Base-by-base conservation (phyloP, 371 early-diverging fungal genomes). In the Actinomortierella wolfii region DNA sequence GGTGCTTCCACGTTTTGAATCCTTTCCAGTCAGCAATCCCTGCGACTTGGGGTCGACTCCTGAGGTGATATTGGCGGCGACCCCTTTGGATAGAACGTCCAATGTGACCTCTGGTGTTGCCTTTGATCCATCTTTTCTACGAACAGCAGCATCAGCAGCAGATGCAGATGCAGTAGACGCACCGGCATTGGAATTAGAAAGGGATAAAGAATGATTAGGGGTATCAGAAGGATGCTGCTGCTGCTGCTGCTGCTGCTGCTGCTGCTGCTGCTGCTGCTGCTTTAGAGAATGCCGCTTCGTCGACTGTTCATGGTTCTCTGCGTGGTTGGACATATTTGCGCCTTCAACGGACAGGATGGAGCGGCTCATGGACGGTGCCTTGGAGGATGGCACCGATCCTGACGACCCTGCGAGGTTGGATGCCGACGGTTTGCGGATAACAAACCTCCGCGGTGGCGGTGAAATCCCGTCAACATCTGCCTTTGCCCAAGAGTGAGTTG, bases 291-390 rank as follows among this genome's bases (percentile, higher is more conserved):
- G 53, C 17, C 61, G 67, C 3, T 58, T 63, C 40, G 53, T 40
- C 8, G 61, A 61, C 25, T 67, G 67, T 20, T 56, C 23, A 20
- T 54, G 59, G 2, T 51, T 56, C 44, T 23, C 24, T 15, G 50
- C 47, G 34, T 34, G 60, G 14, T 59, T 56, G 18, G 62, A 58
- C 4, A 23, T 55, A 4, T 48, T 18, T 20, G 61, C 60, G 18
- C 64, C 51, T 51, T 57, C 57, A 13, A 57, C 60, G 3, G 70
- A 70, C 14, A 54, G 23, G 11, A 61, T 39, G 13, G 70, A 70
- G 1, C 64, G 57, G 2, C 57, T 47, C 34, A 51, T 17, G 1
- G 71, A 65, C 7, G 65, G 61, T 5, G 67, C 46, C 24, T 55
- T 41, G 5, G 62, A 61, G 28, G 24, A 24, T 18, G 47, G 3